A percentile compares a stretch with the other conserved stretches of the same genome.
These are phyloP conservation scores for Alternaria gansuensis DNA, from an alignment of 2,329 filamentous ascomycete species.

Conservation along the genomic window DNA sequence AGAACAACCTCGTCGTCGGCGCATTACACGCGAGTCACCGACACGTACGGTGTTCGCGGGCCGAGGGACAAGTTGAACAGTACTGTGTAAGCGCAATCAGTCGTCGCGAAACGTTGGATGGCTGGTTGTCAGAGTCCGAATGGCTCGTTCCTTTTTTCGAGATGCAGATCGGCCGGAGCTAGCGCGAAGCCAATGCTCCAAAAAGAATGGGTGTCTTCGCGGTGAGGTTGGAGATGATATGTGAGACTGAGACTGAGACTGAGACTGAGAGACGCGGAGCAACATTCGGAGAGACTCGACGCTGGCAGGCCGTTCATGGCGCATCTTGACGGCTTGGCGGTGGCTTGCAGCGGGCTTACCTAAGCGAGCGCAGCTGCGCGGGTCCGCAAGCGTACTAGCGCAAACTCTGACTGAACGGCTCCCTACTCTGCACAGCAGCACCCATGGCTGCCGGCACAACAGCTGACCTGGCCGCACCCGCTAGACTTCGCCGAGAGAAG, in stretches of 20 bases:
- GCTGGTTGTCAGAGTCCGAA: not conserved
- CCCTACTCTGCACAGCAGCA: constrained; percentile 8
- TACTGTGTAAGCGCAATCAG: not conserved
- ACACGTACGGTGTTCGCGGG: constrained; percentile 6
- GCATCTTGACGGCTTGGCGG: constrained; percentile 10
- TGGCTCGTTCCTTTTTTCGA: constrained; percentile 6
- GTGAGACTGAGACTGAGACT: constrained; percentile 8
- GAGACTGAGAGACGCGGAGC: not conserved
- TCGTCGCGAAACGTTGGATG: constrained; percentile 1
- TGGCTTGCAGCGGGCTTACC: not conserved
- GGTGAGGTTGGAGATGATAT: not conserved
- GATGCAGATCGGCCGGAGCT: constrained; percentile 1
- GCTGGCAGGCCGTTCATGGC: constrained; percentile 5
- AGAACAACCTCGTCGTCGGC: constrained; percentile 5
- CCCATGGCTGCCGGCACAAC: constrained; percentile 16
- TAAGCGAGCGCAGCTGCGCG: constrained; percentile 10
- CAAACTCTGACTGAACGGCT: constrained; percentile 20
- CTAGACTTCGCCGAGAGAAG: constrained; percentile 6
- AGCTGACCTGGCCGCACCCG: constrained; percentile 10
- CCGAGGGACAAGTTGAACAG: constrained; percentile 3
- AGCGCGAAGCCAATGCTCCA: constrained; percentile 14
- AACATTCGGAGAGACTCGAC: constrained; percentile 3
- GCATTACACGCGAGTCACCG: constrained; percentile 11
- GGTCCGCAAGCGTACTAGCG: constrained; percentile 15
- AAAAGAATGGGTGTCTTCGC: constrained; percentile 11